A percentile compares a stretch with the other conserved stretches of the same genome.
Conservation (phyloP, 352 stramenopile species). For the Pythium sp. region DNA sequence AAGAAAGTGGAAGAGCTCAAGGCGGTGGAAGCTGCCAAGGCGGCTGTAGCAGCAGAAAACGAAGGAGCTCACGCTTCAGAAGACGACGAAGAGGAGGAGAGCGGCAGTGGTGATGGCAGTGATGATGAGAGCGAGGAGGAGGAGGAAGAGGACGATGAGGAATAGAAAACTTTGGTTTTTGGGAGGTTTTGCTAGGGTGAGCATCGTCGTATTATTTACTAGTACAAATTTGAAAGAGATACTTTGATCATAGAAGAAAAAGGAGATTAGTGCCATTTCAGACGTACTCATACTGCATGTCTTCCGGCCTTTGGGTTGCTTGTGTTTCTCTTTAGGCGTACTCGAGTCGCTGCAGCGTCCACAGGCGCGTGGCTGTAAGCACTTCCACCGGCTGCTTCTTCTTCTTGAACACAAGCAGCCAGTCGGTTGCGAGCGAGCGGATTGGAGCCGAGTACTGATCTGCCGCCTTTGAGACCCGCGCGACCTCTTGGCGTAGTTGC, state of each 20-base stretch:
- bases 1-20: conserved; percentile 6
- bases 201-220: not conserved
- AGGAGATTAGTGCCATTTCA: not conserved
- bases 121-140: conserved; percentile 7
- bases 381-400: conserved; percentile 40
- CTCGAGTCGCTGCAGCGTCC: conserved; percentile 38
- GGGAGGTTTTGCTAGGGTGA: not conserved
- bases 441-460: conserved; percentile 1
- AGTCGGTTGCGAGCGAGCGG: conserved; percentile 28
- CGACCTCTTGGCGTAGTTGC: conserved; percentile 36
- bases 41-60: not conserved
- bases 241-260: not conserved
- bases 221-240: not conserved
- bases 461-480: conserved; percentile 7
- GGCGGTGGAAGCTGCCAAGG: not conserved
- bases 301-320: not conserved
- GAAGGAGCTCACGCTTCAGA: conserved; percentile 5
- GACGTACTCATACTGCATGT: not conserved
- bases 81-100: conserved; percentile 1
- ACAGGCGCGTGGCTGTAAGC: conserved; percentile 36
- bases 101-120: not conserved
- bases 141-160: not conserved
- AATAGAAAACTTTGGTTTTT: not conserved
- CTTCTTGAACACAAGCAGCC: conserved; percentile 42
- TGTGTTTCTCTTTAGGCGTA: conserved; percentile 20